These are phyloP conservation scores for Paramecium primaurelia DNA, from an alignment of 73 alveolate genomes.

Conservation along the genomic window DNA sequence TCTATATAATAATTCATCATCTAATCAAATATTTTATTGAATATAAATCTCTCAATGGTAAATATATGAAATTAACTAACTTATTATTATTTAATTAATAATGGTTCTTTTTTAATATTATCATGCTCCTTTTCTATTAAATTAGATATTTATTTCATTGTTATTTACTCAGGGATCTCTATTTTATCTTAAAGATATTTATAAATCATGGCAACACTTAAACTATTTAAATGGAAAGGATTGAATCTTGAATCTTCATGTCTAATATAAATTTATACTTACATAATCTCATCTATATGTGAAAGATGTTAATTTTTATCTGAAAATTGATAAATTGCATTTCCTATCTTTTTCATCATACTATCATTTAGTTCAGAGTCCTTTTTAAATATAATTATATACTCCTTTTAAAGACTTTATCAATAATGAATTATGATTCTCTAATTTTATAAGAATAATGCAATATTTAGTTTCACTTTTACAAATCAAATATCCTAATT, in stretches of 20 bases:
- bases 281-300: background rate
- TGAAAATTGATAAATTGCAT: conserved; percentile 6
- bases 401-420: conserved; percentile 23
- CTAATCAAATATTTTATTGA: background rate
- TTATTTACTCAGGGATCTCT: background rate
- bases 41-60: conserved; percentile 38
- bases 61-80: background rate
- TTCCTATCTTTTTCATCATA: background rate
- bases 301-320: background rate
- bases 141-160: background rate
- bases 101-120: background rate
- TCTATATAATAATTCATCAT: background rate
- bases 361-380: background rate
- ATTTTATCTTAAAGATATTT: background rate
- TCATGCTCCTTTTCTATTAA: background rate
- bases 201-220: background rate
- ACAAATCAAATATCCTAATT: background rate
- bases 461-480: background rate
- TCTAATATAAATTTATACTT: background rate
- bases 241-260: conserved; percentile 38
- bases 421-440: background rate
- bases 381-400: background rate
- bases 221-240: background rate
- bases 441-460: background rate
- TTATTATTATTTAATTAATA: background rate